Conservation (phyloP, 73 alveolate species). For the Symbiodinium natans region DNA sequence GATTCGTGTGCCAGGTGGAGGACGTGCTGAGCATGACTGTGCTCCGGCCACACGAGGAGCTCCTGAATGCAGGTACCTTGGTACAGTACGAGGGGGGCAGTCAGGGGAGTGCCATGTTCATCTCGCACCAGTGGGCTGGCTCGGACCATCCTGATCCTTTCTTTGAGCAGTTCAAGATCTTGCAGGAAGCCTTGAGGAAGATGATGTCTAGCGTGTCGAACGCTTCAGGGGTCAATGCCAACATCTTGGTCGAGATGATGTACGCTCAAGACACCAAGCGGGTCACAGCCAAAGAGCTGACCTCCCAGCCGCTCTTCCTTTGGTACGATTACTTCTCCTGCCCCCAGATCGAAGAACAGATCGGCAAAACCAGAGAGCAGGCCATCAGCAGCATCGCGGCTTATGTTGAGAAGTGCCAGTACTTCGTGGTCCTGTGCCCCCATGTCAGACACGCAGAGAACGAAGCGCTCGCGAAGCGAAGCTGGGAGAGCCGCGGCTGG, state of each 20-base stretch:
- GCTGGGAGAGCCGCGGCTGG: neutral
- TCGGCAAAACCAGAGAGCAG: neutral
- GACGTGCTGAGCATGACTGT: neutral
- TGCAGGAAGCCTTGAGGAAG: neutral
- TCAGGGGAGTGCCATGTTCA: neutral
- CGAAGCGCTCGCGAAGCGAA: neutral
- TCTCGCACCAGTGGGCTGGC: neutral
- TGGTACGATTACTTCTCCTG: neutral
- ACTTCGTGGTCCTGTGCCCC: neutral
- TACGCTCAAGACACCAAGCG: neutral
- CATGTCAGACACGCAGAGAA: neutral
- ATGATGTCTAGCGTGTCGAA: neutral
- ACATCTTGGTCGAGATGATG: neutral
- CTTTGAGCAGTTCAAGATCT: neutral
- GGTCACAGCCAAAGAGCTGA: neutral
- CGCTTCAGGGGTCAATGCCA: neutral
- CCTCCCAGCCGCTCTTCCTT: neutral
- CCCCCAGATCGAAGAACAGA: neutral
- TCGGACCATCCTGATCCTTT: neutral
- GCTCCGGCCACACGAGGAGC: neutral
- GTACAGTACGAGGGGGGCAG: neutral
- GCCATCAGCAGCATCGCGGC: slow-evolving; percentile 2
- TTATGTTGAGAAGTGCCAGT: neutral
- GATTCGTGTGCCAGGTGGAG: neutral
- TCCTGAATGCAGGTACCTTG: neutral